Evolutionary conservation across 306 rosid species (phyloP).

Genomic region (Prunus davidiana): DNA sequence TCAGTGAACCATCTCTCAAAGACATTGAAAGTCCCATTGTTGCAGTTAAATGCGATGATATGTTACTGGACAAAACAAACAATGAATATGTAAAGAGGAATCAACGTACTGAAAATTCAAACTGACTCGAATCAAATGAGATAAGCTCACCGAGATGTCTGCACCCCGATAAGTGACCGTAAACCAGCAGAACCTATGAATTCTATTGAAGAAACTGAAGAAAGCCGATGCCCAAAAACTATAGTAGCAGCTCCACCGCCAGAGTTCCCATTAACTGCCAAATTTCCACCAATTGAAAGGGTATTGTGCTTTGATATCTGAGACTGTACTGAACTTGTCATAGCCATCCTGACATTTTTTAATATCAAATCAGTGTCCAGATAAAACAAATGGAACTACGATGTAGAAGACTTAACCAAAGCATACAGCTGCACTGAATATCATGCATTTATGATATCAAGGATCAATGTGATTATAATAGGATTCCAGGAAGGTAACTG

Average conservation of each 20-base stretch:
- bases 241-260: slow-evolving; percentile 93
- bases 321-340: slow-evolving; percentile 87
- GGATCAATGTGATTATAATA: slow-evolving; percentile 1
- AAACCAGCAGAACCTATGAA: slow-evolving; percentile 83
- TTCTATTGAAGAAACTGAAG: slow-evolving; percentile 70
- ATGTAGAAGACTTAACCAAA: slow-evolving; percentile 4
- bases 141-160: slow-evolving; percentile 70
- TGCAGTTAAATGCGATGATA: slow-evolving; percentile 81
- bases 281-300: slow-evolving; percentile 67
- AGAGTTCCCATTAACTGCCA: slow-evolving; percentile 65
- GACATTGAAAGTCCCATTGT: slow-evolving; percentile 77
- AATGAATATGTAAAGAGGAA: not conserved
- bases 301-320: slow-evolving; percentile 67
- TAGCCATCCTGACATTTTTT: slow-evolving; percentile 79
- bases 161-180: slow-evolving; percentile 73
- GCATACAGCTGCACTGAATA: not conserved
- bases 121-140: slow-evolving; percentile 1
- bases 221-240: slow-evolving; percentile 65
- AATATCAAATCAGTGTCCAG: slow-evolving; percentile 23
- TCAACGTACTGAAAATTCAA: slow-evolving; percentile 11
- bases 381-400: slow-evolving; percentile 9
- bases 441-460: slow-evolving; percentile 1
- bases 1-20: slow-evolving; percentile 80
- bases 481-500: not conserved
- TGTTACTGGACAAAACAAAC: slow-evolving; percentile 43